A percentile compares a stretch with the other conserved stretches of the same genome.
These are phyloP conservation scores for Aspergillus fructus DNA, from an alignment of 2,329 filamentous ascomycete species.

Conservation along the genomic window DNA sequence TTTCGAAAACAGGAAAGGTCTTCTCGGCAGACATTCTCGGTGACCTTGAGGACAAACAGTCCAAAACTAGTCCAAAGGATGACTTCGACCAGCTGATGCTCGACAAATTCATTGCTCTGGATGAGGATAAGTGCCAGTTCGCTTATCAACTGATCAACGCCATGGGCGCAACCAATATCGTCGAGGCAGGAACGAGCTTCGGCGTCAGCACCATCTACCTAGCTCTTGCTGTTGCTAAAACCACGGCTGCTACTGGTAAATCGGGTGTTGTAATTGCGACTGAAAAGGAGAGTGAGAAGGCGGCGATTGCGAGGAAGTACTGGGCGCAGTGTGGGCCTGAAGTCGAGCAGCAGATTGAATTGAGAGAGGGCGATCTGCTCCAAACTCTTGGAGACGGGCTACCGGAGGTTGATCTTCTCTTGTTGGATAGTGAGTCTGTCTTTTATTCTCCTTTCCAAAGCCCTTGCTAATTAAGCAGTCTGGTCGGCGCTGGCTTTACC, in stretches of 20 bases:
- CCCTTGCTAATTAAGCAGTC: constrained; percentile 39
- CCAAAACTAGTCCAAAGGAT: background rate
- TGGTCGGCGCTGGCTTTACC: constrained; percentile 42
- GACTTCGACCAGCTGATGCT: constrained; percentile 27
- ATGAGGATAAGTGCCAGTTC: constrained; percentile 58
- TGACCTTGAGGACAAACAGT: constrained; percentile 5
- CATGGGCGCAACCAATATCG: constrained; percentile 51
- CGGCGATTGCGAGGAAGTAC: constrained; percentile 49
- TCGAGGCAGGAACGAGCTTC: constrained; percentile 63
- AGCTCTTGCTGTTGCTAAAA: constrained; percentile 57
- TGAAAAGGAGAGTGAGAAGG: constrained; percentile 59
- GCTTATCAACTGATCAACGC: constrained; percentile 55
- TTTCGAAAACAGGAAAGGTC: constrained; percentile 18
- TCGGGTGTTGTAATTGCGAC: constrained; percentile 57
- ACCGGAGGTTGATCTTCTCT: constrained; percentile 54
- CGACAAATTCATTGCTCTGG: constrained; percentile 61
- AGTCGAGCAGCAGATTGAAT: constrained; percentile 53
- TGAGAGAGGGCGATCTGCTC: constrained; percentile 57
- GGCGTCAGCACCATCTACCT: constrained; percentile 65
- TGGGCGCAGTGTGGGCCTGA: constrained; percentile 54
- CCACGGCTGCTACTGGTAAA: constrained; percentile 31
- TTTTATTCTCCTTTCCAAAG: background rate
- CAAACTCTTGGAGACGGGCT: constrained; percentile 55
- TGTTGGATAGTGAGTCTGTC: constrained; percentile 60
- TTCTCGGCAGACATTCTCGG: constrained; percentile 20